Evolutionary conservation across 1,284 basidiomycete species (phyloP), one percentile per base, ranked within the genome.

Genomic region (Gymnopus androsaceus): DNA sequence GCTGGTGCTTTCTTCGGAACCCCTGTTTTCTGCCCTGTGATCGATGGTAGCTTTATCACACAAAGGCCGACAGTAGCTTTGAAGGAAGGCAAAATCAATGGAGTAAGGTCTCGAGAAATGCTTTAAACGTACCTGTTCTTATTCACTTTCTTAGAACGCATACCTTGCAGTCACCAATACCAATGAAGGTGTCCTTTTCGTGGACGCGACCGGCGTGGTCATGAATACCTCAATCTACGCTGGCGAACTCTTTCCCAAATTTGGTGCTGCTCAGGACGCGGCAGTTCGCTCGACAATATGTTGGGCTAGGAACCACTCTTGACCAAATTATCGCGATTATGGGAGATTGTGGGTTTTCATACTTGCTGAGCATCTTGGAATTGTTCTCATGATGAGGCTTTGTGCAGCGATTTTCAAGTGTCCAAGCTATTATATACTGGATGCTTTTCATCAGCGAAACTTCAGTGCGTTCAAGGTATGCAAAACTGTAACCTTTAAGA

Each of bases 1-100:
- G 2, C n/a, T 2, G 46, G 33, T 15, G 67, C 59, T 4, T 71
- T 75, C 55, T 71, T 63, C 48, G 71, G 70, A 1, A 70, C 72
- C 0, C 68, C 62, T 27, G 30, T 54, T 5, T 65, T 70, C 45
- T 66, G 69, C 5, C 74, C 75, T 5, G 73, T 76, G 19, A 65
- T 76, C 6, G 74, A 76, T 45, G 73, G 68, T 0, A 49, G 58
- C 1, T 67, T 74, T 47, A 74, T 76, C 31, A 59, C 62, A 14
- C 72, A 72, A 51, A 57, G 66, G 2, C 72, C 74, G 2, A 69
- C 65, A 0, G 56, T 66, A 27, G 69, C 70, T 0, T 61, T 76
- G 3, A 51, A 31, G 9, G 51, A 62, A 55, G 61, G 66, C 14
- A 57, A 64, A n/a, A 56, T 69, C 31, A 73, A 73, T 17, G 71